Evolutionary conservation across 1,139 yeast species (phyloP).

Genomic region (Blastobotrys serpentis): DNA sequence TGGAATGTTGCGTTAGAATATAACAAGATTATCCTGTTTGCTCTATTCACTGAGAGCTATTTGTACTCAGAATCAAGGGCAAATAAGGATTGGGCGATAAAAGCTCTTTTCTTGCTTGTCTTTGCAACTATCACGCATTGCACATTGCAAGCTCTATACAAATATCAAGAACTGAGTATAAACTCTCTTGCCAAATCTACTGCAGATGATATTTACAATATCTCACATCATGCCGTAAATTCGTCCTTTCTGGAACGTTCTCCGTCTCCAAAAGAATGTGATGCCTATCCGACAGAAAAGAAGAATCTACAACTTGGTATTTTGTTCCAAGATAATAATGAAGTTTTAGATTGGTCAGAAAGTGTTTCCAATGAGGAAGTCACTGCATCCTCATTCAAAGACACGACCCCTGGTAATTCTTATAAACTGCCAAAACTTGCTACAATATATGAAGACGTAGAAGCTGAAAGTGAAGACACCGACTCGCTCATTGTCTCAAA

Average conservation of each 20-base stretch:
- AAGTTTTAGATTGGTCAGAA: neutral
- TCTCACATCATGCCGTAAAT: neutral
- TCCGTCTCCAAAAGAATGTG: no score
- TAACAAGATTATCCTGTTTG: conserved; percentile 3
- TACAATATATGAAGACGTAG: conserved; percentile 6
- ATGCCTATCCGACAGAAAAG: no score
- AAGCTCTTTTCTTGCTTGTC: conserved; percentile 7
- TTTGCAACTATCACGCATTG: conserved; percentile 4
- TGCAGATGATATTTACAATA: neutral
- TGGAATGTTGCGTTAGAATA: neutral
- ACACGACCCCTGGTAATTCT: no score
- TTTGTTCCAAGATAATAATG: neutral
- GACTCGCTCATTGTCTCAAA: conserved; percentile 1
- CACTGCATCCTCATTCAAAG: no score
- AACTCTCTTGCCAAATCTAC: neutral
- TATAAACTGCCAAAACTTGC: neutral
- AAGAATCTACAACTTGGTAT: no score
- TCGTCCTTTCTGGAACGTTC: no score
- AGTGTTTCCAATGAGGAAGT: no score
- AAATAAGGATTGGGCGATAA: neutral
- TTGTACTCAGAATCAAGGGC: neutral
- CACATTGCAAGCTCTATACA: conserved; percentile 1
- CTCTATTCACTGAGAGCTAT: neutral
- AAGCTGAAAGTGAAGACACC: neutral
- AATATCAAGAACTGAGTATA: neutral